phyloP scores from a whole-genome alignment of 169 alveolate species.

The Cyclospora cayetanensis region DNA sequence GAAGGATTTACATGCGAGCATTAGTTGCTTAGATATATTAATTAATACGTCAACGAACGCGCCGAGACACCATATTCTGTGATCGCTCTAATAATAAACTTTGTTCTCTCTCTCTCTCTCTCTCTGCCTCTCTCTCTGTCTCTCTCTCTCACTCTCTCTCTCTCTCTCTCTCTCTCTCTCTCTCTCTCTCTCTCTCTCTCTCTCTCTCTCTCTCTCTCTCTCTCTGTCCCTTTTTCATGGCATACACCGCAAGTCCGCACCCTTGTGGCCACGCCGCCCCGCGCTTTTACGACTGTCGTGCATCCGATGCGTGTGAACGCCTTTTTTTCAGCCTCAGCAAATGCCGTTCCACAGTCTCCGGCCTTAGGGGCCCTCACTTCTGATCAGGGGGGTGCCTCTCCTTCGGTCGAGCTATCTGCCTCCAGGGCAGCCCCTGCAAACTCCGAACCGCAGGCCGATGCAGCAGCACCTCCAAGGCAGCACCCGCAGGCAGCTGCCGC shows the following conservation, averaged over 20 bases:
- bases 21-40: too few relatives aligned
- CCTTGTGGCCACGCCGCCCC: not conserved
- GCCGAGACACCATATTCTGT: too few relatives aligned
- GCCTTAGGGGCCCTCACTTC: not conserved
- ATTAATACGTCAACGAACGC: too few relatives aligned
- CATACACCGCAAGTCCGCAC: not conserved
- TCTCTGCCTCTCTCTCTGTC: not conserved
- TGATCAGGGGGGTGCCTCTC: not conserved
- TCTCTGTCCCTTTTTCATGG: not conserved
- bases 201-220: not conserved
- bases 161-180: not conserved
- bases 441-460: not conserved
- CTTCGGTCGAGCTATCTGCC: not conserved
- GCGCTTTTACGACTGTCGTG: not conserved
- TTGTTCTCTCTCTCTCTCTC: constrained; percentile 5
- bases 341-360: constrained; percentile 77
- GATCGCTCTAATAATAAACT: too few relatives aligned
- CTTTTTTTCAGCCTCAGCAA: constrained; percentile 81
- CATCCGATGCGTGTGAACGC: not conserved
- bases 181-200: constrained; percentile 7
- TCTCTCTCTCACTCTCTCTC: not conserved
- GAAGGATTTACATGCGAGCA: too few relatives aligned
- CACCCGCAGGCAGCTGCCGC: not conserved
- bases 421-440: not conserved
- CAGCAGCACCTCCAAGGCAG: constrained; percentile 6